phyloP scores from a whole-genome alignment of 2,329 filamentous ascomycete species.

The Sarocladiaceae sp. region DNA sequence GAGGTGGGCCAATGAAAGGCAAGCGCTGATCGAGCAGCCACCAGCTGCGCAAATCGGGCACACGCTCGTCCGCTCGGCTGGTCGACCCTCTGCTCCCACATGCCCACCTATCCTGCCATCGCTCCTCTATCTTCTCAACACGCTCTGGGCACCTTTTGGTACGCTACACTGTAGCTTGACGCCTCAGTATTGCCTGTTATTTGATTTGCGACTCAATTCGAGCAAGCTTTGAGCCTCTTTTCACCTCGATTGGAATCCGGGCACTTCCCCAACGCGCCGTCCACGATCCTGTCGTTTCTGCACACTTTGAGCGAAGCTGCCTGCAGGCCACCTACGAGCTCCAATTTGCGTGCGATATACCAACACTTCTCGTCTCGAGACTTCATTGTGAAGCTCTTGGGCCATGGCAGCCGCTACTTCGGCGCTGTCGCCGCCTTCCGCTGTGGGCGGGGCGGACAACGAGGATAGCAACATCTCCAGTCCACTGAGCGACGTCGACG shows the following conservation, averaged over 20 bases:
- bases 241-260: background rate
- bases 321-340: background rate
- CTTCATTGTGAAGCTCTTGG: conserved; percentile 10
- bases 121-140: background rate
- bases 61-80: conserved; percentile 1
- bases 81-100: conserved; percentile 8
- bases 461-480: conserved; percentile 76
- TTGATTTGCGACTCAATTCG: background rate
- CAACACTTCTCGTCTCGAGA: conserved; percentile 11
- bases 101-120: background rate
- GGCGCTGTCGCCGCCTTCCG: conserved; percentile 38
- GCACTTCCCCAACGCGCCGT: conserved; percentile 4
- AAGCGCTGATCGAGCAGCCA: conserved; percentile 8
- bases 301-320: background rate
- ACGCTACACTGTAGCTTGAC: background rate
- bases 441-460: conserved; percentile 36
- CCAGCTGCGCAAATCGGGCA: conserved; percentile 10
- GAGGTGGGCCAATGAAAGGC: background rate
- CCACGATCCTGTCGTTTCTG: background rate
- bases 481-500: conserved; percentile 88
- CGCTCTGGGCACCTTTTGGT: background rate
- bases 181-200: background rate
- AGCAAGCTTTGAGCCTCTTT: background rate
- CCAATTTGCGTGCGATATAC: background rate
- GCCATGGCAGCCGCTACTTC: conserved; percentile 51